Percentiles rank a stretch among this genome's conserved stretches.
Conservation (phyloP, 2,329 filamentous ascomycete genomes). For the Thelonectria blattea region DNA sequence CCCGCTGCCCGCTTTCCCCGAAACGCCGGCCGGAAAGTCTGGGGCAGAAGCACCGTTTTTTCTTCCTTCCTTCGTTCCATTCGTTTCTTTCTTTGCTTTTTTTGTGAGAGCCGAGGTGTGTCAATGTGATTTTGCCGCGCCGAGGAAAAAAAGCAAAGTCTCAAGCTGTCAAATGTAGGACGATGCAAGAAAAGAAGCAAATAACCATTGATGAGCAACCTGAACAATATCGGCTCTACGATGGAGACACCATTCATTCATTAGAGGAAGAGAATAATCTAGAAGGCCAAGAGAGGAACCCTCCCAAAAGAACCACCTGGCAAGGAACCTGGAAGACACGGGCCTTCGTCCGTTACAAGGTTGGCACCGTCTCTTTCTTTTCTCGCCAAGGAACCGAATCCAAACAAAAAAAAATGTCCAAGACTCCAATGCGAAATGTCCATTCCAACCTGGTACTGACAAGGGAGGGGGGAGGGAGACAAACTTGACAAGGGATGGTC, state of each 20-base stretch:
- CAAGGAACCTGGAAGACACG: background rate
- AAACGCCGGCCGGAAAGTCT: constrained; percentile 6
- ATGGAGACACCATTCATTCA: too few relatives aligned
- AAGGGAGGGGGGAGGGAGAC: too few relatives aligned
- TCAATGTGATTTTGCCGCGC: constrained; percentile 22
- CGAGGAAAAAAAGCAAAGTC: constrained; percentile 34
- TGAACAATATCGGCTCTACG: too few relatives aligned
- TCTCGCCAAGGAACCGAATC: background rate
- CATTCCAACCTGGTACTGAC: too few relatives aligned
- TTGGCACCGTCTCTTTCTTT: background rate
- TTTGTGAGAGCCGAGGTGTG: too few relatives aligned
- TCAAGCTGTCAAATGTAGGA: constrained; percentile 15
- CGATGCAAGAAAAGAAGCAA: too few relatives aligned
- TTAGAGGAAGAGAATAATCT: constrained; percentile 11
- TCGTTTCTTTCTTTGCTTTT: too few relatives aligned
- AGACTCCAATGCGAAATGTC: background rate
- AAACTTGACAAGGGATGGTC: too few relatives aligned
- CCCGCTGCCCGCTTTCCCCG: constrained; percentile 5
- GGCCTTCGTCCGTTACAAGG: background rate
- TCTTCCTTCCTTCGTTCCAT: background rate
- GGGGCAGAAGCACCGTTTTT: background rate
- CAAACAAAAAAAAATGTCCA: background rate
- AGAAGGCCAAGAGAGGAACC: constrained; percentile 19
- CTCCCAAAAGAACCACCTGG: too few relatives aligned
- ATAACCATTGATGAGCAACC: too few relatives aligned